Evolutionary conservation across 208 protist species (phyloP).

Genomic region (Trypanosoma theileri): DNA sequence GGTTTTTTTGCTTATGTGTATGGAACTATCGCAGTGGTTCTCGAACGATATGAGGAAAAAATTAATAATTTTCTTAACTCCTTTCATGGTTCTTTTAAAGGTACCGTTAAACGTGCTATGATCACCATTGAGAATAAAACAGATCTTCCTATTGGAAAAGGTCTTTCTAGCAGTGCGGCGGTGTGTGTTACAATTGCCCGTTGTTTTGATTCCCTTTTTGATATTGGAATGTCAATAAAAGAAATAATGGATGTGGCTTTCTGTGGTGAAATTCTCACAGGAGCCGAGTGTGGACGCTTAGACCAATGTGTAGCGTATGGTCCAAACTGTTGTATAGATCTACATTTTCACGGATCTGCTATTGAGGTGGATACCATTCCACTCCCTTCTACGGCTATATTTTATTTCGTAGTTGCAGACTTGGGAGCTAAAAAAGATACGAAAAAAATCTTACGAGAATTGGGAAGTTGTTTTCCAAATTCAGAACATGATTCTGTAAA

Average conservation of each 20-base stretch:
- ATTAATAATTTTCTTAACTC: conserved; percentile 4
- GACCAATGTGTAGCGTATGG: conserved; percentile 51
- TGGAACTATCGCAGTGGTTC: conserved; percentile 24
- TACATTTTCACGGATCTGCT: neutral
- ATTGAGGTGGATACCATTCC: neutral
- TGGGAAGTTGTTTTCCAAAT: conserved; percentile 19
- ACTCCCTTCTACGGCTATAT: neutral
- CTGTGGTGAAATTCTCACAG: conserved; percentile 36
- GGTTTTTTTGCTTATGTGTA: conserved; percentile 33
- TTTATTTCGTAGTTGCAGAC: conserved; percentile 41
- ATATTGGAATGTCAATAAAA: conserved; percentile 6
- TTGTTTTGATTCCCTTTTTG: conserved; percentile 27
- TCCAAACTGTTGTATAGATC: neutral
- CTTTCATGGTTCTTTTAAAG: neutral
- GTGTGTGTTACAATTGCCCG: conserved; percentile 36
- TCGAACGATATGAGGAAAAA: conserved; percentile 9
- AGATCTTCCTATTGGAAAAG: conserved; percentile 39
- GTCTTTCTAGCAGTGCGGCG: conserved; percentile 39
- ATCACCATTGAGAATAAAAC: neutral
- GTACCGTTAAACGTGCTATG: neutral
- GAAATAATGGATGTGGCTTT: conserved; percentile 54
- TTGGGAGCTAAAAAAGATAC: conserved; percentile 37
- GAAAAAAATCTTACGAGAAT: conserved; percentile 24
- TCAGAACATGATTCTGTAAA: neutral
- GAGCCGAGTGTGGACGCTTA: conserved; percentile 41